Percentiles rank a stretch among this genome's conserved stretches.
Conservation (phyloP, 768 basidiomycete genomes). For the Coprinopsis marcescibilis region DNA sequence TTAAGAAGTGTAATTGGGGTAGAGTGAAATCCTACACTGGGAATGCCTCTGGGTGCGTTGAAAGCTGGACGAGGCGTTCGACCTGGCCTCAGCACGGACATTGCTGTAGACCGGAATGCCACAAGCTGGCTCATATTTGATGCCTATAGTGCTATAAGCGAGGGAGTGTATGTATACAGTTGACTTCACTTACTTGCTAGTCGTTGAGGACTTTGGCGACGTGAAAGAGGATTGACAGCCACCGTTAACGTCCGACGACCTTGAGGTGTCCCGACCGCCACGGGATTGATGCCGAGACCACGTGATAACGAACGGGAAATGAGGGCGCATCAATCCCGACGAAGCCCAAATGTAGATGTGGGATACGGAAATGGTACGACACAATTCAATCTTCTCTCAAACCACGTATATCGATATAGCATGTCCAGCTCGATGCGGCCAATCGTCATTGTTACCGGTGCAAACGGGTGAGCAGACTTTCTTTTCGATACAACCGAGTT, state of each 20-base stretch:
- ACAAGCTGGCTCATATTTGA: background rate
- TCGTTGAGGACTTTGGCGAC: too few relatives aligned
- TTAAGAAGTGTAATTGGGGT: too few relatives aligned
- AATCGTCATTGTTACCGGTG: constrained; percentile 64
- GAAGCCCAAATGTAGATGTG: constrained; percentile 1
- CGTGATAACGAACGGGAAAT: too few relatives aligned
- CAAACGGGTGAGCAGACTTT: constrained; percentile 46
- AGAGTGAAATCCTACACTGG: background rate
- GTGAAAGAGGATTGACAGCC: too few relatives aligned
- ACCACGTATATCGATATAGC: too few relatives aligned
- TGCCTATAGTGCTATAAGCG: too few relatives aligned
- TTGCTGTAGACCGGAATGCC: background rate
- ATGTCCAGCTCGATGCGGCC: constrained; percentile 32
- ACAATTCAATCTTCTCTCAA: background rate
- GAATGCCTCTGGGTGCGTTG: background rate
- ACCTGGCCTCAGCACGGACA: background rate
- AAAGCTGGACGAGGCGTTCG: background rate
- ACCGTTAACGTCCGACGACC: too few relatives aligned
- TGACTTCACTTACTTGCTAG: too few relatives aligned
- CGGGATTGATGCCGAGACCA: too few relatives aligned
- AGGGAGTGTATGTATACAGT: too few relatives aligned
- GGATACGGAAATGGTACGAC: constrained; percentile 13
- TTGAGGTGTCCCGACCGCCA: too few relatives aligned
- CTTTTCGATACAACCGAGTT: background rate
- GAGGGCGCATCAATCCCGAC: too few relatives aligned